Percentiles rank a stretch among this genome's conserved stretches.
Conservation (phyloP, 208 protist genomes). For the Acanthamoeba royreba region DNA sequence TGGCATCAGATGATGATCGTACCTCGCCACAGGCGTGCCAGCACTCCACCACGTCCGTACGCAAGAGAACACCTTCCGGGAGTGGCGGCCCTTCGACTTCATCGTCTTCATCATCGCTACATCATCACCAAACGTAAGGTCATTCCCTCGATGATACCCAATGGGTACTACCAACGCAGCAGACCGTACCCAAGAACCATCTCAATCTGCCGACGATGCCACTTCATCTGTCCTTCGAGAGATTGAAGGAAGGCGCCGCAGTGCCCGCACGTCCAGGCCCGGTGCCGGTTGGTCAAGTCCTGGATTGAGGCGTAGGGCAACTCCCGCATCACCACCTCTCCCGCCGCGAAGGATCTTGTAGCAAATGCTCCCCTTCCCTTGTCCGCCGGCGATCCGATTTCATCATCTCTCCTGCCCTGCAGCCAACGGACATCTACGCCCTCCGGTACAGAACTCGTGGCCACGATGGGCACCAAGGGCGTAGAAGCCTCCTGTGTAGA, state of each 20-base stretch:
- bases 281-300: not conserved
- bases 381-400: not conserved
- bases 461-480: not conserved
- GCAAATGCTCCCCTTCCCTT: not conserved
- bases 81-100: not conserved
- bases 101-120: not conserved
- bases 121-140: not conserved
- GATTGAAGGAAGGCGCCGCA: not conserved
- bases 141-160: not conserved
- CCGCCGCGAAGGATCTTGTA: not conserved
- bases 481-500: not conserved
- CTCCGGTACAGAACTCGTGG: not conserved
- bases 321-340: not conserved
- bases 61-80: not conserved
- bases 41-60: not conserved
- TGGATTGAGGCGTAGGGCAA: not conserved
- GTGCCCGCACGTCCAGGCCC: not conserved
- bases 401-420: not conserved
- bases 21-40: not conserved
- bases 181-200: not conserved
- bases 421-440: not conserved
- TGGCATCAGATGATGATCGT: not conserved
- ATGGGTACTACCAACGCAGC: not conserved
- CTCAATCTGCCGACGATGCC: not conserved
- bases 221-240: not conserved